Conservation (phyloP, 495 filamentous ascomycete species). For the Aspergillus carlsbadensis region DNA sequence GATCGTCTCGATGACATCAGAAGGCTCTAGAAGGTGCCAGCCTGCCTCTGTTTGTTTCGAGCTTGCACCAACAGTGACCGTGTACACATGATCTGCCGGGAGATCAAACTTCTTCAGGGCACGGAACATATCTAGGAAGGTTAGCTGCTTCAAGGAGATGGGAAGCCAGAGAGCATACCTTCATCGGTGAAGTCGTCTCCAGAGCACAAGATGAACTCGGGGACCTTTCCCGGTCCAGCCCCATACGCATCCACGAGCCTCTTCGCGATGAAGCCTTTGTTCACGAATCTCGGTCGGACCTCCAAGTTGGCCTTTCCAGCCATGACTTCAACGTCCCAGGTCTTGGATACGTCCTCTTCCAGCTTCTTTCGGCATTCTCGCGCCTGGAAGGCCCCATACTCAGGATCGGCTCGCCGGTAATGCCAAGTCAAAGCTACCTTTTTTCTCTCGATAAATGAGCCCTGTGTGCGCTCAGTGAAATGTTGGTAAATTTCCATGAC, state of each 20-base stretch:
- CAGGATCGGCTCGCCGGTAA: constrained; percentile 85
- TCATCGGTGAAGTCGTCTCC: constrained; percentile 98
- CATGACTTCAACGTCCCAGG: constrained; percentile 92
- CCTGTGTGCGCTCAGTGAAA: constrained; percentile 80
- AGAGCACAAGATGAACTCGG: constrained; percentile 82
- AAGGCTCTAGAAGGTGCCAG: constrained; percentile 83
- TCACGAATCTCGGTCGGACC: constrained; percentile 92
- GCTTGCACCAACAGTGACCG: constrained; percentile 82
- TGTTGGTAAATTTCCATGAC: constrained; percentile 78
- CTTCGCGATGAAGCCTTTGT: constrained; percentile 92
- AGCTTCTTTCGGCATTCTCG: constrained; percentile 74
- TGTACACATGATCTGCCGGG: constrained; percentile 67
- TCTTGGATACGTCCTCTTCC: constrained; percentile 67
- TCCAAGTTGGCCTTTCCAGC: constrained; percentile 93
- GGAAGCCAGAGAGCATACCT: constrained; percentile 54
- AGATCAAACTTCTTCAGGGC: constrained; percentile 59
- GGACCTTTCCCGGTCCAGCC: constrained; percentile 44
- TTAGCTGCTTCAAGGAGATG: constrained; percentile 4
- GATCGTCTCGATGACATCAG: constrained; percentile 79
- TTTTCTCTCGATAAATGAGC: constrained; percentile 91
- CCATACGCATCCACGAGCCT: constrained; percentile 68
- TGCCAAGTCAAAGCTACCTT: constrained; percentile 94
- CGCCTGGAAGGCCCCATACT: constrained; percentile 73
- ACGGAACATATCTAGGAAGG: constrained; percentile 57
- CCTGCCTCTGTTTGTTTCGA: constrained; percentile 82